These are phyloP conservation scores for Cymbopogon flexuosus DNA, from an alignment of 202 grass and related monocot genomes.

Conservation along the genomic window DNA sequence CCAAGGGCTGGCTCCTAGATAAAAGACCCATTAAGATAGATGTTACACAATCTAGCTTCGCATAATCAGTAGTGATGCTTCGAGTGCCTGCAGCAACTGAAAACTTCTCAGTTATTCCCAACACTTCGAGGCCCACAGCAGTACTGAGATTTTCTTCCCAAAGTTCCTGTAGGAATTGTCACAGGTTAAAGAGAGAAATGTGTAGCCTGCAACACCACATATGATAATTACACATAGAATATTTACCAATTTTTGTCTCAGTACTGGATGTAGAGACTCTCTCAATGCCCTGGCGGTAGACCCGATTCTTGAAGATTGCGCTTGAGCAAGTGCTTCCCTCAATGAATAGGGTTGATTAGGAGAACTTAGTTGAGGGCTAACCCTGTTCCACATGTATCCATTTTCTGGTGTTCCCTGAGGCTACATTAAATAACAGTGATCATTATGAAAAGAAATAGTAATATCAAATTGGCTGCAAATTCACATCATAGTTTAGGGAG, in stretches of 20 bases:
- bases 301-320: conserved; percentile 95
- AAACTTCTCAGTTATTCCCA: conserved; percentile 89
- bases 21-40: conserved; percentile 81
- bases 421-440: conserved; percentile 49
- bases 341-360: conserved; percentile 98
- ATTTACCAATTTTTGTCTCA: conserved; percentile 90
- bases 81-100: conserved; percentile 70
- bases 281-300: conserved; percentile 76
- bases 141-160: conserved; percentile 96
- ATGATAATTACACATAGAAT: conserved; percentile 25
- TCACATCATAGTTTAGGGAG: conserved; percentile 16
- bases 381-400: conserved; percentile 91
- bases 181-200: conserved; percentile 17
- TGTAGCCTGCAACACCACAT: conserved; percentile 9
- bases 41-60: conserved; percentile 87
- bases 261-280: conserved; percentile 87
- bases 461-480: background rate
- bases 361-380: conserved; percentile 88
- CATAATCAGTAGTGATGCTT: conserved; percentile 82
- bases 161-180: conserved; percentile 58
- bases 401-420: conserved; percentile 89
- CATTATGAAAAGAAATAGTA: conserved; percentile 20
- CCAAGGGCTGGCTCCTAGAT: conserved; percentile 80
- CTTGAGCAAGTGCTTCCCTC: conserved; percentile 95
- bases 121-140: conserved; percentile 77